phyloP scores from a whole-genome alignment of 257 asterid genomes.

The Leonotis leonurus region DNA sequence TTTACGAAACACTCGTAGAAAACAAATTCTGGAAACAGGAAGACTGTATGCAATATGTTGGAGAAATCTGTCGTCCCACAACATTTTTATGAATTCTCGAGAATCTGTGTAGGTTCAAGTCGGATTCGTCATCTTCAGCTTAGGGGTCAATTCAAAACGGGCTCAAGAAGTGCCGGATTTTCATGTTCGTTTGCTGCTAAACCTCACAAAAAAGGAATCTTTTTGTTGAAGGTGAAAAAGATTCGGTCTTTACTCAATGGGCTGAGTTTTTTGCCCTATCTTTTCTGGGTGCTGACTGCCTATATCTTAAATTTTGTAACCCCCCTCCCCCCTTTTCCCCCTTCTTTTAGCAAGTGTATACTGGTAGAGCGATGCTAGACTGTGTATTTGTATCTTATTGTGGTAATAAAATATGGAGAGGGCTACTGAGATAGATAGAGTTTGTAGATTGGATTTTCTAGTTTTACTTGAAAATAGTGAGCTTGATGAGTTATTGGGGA shows the following conservation, averaged over 20 bases:
- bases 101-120: conserved; percentile 9
- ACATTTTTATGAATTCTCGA: background rate
- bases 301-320: too few relatives aligned
- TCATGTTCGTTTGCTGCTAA: conserved; percentile 14
- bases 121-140: conserved; percentile 7
- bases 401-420: background rate
- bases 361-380: background rate
- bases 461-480: background rate
- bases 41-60: conserved; percentile 17
- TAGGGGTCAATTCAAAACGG: background rate
- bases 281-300: background rate
- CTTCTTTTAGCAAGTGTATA: background rate
- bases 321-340: too few relatives aligned
- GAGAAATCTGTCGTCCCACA: conserved; percentile 14
- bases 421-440: background rate
- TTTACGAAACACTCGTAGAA: background rate
- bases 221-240: conserved; percentile 18
- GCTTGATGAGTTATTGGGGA: conserved; percentile 6
- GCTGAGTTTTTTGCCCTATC: background rate
- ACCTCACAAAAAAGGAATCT: conserved; percentile 11
- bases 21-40: background rate
- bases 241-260: background rate
- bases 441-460: background rate
- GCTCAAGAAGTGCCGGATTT: conserved; percentile 8
- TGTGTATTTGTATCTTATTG: background rate